phyloP scores from a whole-genome alignment of 2,329 filamentous ascomycete genomes.

The Colletotrichum acutatum region DNA sequence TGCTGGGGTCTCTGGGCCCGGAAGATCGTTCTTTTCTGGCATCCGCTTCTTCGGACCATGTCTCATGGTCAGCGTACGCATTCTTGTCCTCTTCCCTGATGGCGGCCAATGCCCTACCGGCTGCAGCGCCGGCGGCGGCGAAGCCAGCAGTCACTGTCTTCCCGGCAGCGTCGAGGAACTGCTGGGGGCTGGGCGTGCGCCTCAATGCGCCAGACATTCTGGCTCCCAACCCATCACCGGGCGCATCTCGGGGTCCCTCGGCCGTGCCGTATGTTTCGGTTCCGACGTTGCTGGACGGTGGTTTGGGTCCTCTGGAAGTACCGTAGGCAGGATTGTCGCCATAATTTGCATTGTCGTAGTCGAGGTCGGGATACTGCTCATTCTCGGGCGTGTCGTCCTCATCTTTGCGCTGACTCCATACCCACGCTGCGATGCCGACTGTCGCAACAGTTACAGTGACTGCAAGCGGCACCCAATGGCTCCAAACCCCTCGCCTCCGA shows the following conservation, averaged over 20 bases:
- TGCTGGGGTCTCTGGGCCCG: constrained; percentile 49
- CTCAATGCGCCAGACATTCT: constrained; percentile 85
- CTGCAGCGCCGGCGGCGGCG: constrained; percentile 82
- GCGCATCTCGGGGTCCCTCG: constrained; percentile 44
- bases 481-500: constrained; percentile 70
- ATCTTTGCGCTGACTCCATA: constrained; percentile 88
- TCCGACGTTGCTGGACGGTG: constrained; percentile 51
- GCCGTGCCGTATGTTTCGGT: constrained; percentile 56
- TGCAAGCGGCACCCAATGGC: constrained; percentile 90
- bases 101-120: constrained; percentile 84
- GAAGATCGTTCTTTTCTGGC: constrained; percentile 65
- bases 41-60: constrained; percentile 92
- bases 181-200: constrained; percentile 86
- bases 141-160: constrained; percentile 84
- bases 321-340: constrained; percentile 64
- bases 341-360: constrained; percentile 61
- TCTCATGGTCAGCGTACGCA: constrained; percentile 85
- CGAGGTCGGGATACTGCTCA: constrained; percentile 62
- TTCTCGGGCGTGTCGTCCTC: constrained; percentile 75
- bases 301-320: constrained; percentile 47
- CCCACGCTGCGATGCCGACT: constrained; percentile 87
- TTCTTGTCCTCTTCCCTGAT: constrained; percentile 86
- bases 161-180: constrained; percentile 86
- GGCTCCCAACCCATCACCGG: constrained; percentile 71
- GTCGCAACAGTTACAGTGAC: constrained; percentile 90